These are phyloP conservation scores for Piper betle DNA, from an alignment of 164 flowering plant species.

Conservation along the genomic window DNA sequence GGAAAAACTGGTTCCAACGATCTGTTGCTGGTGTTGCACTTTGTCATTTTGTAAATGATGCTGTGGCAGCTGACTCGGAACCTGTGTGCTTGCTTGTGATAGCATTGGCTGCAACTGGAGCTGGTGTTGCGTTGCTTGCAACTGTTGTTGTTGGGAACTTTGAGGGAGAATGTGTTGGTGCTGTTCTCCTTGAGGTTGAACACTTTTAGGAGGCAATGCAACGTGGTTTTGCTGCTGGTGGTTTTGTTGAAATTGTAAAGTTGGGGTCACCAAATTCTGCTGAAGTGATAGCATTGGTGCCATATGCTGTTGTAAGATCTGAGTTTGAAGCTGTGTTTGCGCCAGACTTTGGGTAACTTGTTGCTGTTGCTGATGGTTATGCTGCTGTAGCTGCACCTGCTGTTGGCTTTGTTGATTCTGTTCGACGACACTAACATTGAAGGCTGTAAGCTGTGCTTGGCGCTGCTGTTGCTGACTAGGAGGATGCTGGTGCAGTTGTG, in stretches of 20 bases:
- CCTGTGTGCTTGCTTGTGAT: constrained; percentile 1
- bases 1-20: constrained; percentile 19
- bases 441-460: constrained; percentile 5
- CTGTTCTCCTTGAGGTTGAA: constrained; percentile 54
- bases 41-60: constrained; percentile 2
- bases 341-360: constrained; percentile 20
- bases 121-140: constrained; percentile 45
- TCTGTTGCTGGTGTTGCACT: constrained; percentile 15
- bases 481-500: constrained; percentile 12
- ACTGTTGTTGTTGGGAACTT: constrained; percentile 48
- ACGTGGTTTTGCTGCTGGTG: constrained; percentile 18
- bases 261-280: constrained; percentile 34
- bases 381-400: constrained; percentile 22
- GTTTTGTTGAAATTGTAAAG: constrained; percentile 30
- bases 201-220: constrained; percentile 34
- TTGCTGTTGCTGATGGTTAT: constrained; percentile 17
- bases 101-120: constrained; percentile 52
- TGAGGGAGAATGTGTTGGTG: constrained; percentile 29
- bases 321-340: constrained; percentile 34
- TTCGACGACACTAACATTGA: constrained; percentile 11
- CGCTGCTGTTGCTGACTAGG: constrained; percentile 39
- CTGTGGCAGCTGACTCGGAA: constrained; percentile 6
- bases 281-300: constrained; percentile 53
- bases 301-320: constrained; percentile 32
- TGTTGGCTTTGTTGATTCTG: constrained; percentile 21